A percentile compares a stretch with the other conserved stretches of the same genome.
Conservation (phyloP, 2,329 filamentous ascomycete genomes). For the Trichoderma gracile region DNA sequence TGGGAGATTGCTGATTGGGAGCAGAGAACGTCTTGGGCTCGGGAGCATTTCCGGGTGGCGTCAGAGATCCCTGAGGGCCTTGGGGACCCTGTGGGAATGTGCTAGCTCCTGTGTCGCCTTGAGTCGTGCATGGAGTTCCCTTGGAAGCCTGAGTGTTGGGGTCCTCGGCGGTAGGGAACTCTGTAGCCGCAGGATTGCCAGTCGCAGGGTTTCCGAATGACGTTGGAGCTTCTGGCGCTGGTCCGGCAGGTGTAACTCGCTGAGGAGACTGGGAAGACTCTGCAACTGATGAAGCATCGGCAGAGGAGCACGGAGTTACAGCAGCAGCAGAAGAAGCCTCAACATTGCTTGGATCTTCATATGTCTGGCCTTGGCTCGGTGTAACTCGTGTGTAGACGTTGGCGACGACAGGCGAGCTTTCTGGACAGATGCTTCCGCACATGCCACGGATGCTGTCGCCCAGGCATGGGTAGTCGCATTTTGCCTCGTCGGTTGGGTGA, state of each 20-base stretch:
- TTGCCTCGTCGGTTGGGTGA: slow-evolving; percentile 33
- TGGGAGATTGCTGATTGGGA: slow-evolving; percentile 22
- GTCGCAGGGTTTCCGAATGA: slow-evolving; percentile 11
- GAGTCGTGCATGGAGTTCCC: slow-evolving; percentile 19
- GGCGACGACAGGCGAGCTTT: slow-evolving; percentile 34
- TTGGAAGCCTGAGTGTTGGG: slow-evolving; percentile 15
- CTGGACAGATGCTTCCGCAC: slow-evolving; percentile 39
- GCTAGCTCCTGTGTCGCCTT: neutral
- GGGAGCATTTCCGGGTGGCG: slow-evolving; percentile 22
- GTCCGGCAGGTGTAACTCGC: slow-evolving; percentile 24
- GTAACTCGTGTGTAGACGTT: slow-evolving; percentile 37
- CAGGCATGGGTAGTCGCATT: slow-evolving; percentile 39
- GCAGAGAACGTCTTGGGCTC: slow-evolving; percentile 27
- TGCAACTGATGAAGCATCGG: neutral
- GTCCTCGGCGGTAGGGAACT: slow-evolving; percentile 4
- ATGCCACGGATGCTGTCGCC: slow-evolving; percentile 35
- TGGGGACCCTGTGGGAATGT: neutral
- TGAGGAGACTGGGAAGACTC: slow-evolving; percentile 13
- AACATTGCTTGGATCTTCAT: slow-evolving; percentile 23
- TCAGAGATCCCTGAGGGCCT: slow-evolving; percentile 5
- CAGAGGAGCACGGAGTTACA: slow-evolving; percentile 19
- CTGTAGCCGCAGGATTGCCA: slow-evolving; percentile 25
- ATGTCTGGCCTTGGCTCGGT: slow-evolving; percentile 19
- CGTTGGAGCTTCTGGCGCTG: slow-evolving; percentile 27
- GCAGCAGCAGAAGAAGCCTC: slow-evolving; percentile 20